A percentile compares a stretch with the other conserved stretches of the same genome.
phyloP scores from a whole-genome alignment of 2,329 filamentous ascomycete genomes.

The Sclerotinia sclerotiorum region DNA sequence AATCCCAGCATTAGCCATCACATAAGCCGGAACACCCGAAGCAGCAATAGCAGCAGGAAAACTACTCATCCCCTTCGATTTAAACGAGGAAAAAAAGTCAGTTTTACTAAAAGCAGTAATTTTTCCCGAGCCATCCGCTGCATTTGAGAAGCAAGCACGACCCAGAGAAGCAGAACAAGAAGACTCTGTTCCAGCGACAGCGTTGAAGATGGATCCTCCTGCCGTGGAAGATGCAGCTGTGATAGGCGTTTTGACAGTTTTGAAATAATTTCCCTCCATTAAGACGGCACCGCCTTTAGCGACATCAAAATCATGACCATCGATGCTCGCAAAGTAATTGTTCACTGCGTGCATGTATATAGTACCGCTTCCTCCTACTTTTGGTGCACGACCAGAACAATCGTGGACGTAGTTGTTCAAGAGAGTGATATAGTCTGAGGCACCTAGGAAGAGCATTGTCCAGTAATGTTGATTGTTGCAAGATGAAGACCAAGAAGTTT shows the following conservation, averaged over 20 bases:
- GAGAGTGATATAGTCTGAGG: conserved; percentile 44
- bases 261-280: conserved; percentile 48
- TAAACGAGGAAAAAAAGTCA: conserved; percentile 8
- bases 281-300: conserved; percentile 38
- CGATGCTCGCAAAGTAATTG: conserved; percentile 45
- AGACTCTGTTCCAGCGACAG: conserved; percentile 2
- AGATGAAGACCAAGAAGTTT: conserved; percentile 44
- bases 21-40: conserved; percentile 7
- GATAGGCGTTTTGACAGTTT: conserved; percentile 40
- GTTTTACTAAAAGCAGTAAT: not conserved
- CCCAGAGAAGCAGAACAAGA: conserved; percentile 23
- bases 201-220: conserved; percentile 16
- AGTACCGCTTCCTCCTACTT: conserved; percentile 41
- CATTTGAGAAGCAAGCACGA: conserved; percentile 25
- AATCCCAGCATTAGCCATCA: conserved; percentile 18
- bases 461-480: conserved; percentile 51
- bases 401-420: conserved; percentile 46
- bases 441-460: conserved; percentile 44
- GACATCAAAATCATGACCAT: conserved; percentile 48
- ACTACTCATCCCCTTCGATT: not conserved
- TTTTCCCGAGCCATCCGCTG: conserved; percentile 17
- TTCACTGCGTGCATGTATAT: conserved; percentile 44
- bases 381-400: conserved; percentile 45
- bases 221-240: conserved; percentile 5
- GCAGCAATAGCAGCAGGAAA: conserved; percentile 10